phyloP scores from a whole-genome alignment of 306 rosid genomes.

The Casuarina glauca region DNA sequence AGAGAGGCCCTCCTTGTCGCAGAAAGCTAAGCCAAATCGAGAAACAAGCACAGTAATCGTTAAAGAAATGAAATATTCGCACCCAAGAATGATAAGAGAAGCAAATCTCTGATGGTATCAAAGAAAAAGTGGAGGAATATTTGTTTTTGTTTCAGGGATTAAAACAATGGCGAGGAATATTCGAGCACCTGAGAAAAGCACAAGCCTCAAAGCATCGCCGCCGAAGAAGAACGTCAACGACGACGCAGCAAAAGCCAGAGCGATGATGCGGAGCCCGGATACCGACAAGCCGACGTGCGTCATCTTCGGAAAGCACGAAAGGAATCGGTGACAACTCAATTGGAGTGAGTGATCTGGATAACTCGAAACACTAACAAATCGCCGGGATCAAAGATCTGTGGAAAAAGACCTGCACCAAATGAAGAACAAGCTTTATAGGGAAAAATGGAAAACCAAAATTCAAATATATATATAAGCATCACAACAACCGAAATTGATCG shows the following conservation, averaged over 20 bases:
- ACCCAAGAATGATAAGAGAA: not conserved
- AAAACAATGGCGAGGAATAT: not conserved
- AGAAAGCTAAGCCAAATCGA: slow-evolving; percentile 11
- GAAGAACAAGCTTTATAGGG: too few relatives aligned
- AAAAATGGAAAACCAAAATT: not conserved
- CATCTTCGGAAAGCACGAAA: not conserved
- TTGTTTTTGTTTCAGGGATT: not conserved
- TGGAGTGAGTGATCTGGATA: not conserved
- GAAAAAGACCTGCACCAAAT: not conserved
- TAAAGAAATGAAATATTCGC: not conserved
- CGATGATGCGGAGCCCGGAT: not conserved
- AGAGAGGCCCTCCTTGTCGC: slow-evolving; percentile 17
- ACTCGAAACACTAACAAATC: not conserved
- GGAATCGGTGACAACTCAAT: not conserved
- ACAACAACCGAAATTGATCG: not conserved
- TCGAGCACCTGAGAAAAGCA: slow-evolving; percentile 33
- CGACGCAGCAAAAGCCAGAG: not conserved
- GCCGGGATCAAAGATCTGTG: not conserved
- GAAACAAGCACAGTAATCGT: not conserved
- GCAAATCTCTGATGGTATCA: not conserved
- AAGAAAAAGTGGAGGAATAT: not conserved
- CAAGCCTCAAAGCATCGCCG: slow-evolving; percentile 17
- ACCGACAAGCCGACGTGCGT: not conserved
- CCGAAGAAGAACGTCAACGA: slow-evolving; percentile 21
- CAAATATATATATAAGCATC: slow-evolving; percentile 26